These are phyloP conservation scores for Penstemon eatonii DNA, from an alignment of 257 asterid species.

Conservation along the genomic window DNA sequence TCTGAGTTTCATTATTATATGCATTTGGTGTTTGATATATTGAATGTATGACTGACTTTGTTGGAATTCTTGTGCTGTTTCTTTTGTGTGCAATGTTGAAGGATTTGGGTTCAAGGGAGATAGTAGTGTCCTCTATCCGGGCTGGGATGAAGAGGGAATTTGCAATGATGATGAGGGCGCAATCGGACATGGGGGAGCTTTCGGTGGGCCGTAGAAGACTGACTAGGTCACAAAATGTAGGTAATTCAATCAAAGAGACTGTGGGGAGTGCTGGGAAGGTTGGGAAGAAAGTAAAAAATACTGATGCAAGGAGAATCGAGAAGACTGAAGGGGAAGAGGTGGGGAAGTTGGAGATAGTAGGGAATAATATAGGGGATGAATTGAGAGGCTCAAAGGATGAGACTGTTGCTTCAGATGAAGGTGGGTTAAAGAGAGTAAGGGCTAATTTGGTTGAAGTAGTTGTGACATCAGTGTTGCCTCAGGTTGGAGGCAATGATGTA, in stretches of 20 bases:
- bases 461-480: conserved; percentile 19
- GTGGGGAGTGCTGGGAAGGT: conserved; percentile 26
- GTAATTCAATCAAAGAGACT: conserved; percentile 30
- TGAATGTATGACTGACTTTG: too few relatives aligned
- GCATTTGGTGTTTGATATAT: too few relatives aligned
- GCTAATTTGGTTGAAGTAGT: too few relatives aligned
- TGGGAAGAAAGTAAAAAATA: conserved; percentile 26
- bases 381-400: neutral
- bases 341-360: conserved; percentile 23
- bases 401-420: conserved; percentile 27
- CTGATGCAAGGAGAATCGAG: conserved; percentile 39
- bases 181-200: conserved; percentile 49
- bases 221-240: conserved; percentile 62
- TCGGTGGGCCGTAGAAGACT: conserved; percentile 54
- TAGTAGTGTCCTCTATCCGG: conserved; percentile 61
- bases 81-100: neutral
- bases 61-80: too few relatives aligned
- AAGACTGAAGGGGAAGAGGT: conserved; percentile 31
- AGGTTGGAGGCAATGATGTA: conserved; percentile 27
- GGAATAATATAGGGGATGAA: conserved; percentile 4
- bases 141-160: conserved; percentile 89
- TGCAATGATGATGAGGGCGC: conserved; percentile 72
- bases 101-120: conserved; percentile 51
- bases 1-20: too few relatives aligned
- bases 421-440: neutral